These are phyloP conservation scores for Microcos paniculata DNA, from an alignment of 345 rosid species.

Conservation along the genomic window DNA sequence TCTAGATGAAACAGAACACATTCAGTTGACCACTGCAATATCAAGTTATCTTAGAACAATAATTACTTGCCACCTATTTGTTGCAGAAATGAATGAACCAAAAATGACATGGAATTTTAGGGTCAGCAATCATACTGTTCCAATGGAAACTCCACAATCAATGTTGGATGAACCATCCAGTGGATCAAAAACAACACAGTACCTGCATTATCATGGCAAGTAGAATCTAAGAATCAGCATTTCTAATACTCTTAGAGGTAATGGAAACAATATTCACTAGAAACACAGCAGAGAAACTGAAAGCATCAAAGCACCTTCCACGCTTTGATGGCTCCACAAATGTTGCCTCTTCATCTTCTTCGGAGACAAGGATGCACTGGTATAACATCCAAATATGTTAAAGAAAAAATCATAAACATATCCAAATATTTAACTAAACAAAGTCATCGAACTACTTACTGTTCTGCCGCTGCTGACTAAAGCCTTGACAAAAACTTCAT, in stretches of 20 bases:
- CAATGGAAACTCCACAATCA: constrained; percentile 96
- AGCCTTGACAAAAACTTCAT: constrained; percentile 92
- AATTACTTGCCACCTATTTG: not conserved
- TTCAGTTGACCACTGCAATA: constrained; percentile 26
- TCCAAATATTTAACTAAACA: not conserved
- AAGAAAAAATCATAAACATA: constrained; percentile 8
- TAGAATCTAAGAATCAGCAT: not conserved
- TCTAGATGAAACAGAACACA: constrained; percentile 50
- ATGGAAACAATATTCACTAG: not conserved
- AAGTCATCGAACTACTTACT: constrained; percentile 40
- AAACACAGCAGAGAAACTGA: not conserved
- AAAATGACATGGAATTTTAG: not conserved
- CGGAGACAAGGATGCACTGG: constrained; percentile 94
- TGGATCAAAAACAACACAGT: constrained; percentile 95
- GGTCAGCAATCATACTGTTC: constrained; percentile 59
- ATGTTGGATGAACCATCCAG: constrained; percentile 98
- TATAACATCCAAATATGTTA: constrained; percentile 19
- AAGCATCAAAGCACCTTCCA: constrained; percentile 61
- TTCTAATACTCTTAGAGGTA: not conserved
- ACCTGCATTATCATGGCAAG: constrained; percentile 41
- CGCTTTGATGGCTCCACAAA: constrained; percentile 74
- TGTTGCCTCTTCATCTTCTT: constrained; percentile 95
- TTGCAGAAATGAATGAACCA: constrained; percentile 4
- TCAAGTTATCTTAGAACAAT: constrained; percentile 21
- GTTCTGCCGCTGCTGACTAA: constrained; percentile 96